phyloP scores from a whole-genome alignment of 169 alveolate genomes.

The Plasmodium cynomolgi region DNA sequence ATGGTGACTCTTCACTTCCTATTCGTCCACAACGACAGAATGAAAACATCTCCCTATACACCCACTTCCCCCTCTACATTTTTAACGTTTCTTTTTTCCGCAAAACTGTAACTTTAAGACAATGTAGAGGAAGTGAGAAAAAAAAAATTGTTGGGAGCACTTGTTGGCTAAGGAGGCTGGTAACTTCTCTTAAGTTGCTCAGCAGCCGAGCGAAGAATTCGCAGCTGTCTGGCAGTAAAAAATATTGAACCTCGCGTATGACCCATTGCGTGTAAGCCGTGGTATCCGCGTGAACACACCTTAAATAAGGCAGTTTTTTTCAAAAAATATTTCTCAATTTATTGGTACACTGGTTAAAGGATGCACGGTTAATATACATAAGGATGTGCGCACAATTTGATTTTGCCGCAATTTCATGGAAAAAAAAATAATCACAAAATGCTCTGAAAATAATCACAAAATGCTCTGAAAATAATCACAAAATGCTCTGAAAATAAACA shows the following conservation, averaged over 20 bases:
- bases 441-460: background rate
- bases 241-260: background rate
- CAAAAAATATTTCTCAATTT: background rate
- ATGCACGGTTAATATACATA: background rate
- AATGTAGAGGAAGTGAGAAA: background rate
- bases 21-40: background rate
- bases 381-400: background rate
- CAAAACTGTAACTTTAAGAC: background rate
- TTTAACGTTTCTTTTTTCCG: background rate
- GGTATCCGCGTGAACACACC: background rate
- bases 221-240: background rate
- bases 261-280: background rate
- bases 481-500: background rate
- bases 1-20: too few relatives aligned
- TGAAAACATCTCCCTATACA: background rate
- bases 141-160: background rate
- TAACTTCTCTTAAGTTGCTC: background rate
- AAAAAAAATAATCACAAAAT: background rate
- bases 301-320: background rate
- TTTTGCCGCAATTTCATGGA: background rate
- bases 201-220: background rate
- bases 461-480: background rate
- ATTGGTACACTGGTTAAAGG: background rate
- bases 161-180: background rate
- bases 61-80: background rate